Percentiles rank a stretch among this genome's conserved stretches.
Conservation (phyloP, 441 rosid genomes). For the Adansonia madagascariensis region DNA sequence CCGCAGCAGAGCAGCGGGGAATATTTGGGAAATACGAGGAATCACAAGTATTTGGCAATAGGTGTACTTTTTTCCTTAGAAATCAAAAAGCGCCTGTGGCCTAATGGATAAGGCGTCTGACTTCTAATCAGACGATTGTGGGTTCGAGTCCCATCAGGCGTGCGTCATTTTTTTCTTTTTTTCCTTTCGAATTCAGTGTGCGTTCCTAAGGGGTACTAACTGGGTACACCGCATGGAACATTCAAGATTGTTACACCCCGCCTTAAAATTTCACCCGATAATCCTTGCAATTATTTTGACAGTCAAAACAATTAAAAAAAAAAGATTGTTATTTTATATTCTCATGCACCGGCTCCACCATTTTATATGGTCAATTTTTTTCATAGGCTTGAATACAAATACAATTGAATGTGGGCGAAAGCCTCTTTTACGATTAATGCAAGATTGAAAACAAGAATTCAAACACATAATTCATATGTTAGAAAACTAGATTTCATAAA, state of each 20-base stretch:
- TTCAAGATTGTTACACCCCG: not conserved
- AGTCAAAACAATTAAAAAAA: too few relatives aligned
- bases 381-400: not conserved
- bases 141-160: constrained; percentile 86
- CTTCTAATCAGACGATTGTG: constrained; percentile 85
- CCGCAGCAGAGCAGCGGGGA: too few relatives aligned
- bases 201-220: too few relatives aligned
- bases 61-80: too few relatives aligned
- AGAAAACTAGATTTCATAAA: not conserved
- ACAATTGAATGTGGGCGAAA: not conserved
- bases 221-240: too few relatives aligned
- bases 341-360: too few relatives aligned
- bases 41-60: too few relatives aligned
- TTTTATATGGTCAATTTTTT: too few relatives aligned
- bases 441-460: not conserved
- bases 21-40: too few relatives aligned
- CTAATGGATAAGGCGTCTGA: constrained; percentile 89
- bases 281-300: too few relatives aligned
- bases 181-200: not conserved
- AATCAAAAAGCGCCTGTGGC: constrained; percentile 56
- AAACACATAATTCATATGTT: constrained; percentile 3
- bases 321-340: too few relatives aligned
- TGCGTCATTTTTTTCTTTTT: constrained; percentile 16
- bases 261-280: not conserved
- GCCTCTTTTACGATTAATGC: not conserved